A percentile compares a stretch with the other conserved stretches of the same genome.
phyloP scores from a whole-genome alignment of 2,329 filamentous ascomycete species.

The Leptographium procerum region DNA sequence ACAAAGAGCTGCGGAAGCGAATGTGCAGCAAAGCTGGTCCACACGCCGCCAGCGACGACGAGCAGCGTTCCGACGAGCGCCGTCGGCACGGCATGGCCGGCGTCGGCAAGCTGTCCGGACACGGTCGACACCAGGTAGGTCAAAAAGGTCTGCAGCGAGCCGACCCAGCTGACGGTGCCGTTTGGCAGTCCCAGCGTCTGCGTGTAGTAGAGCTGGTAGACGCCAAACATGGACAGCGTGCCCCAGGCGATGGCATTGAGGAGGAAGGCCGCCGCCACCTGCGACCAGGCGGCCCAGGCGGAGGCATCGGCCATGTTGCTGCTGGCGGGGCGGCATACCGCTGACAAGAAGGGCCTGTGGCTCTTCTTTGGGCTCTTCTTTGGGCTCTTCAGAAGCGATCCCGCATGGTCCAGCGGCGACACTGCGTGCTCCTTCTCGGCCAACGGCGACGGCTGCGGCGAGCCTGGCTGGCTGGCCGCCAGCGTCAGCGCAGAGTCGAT shows the following conservation, averaged over 20 bases:
- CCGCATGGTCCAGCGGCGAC: neutral
- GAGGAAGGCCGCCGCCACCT: conserved; percentile 35
- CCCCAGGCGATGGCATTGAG: conserved; percentile 41
- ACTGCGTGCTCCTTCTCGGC: neutral
- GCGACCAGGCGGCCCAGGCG: conserved; percentile 30
- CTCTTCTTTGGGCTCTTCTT: neutral
- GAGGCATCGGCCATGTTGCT: neutral
- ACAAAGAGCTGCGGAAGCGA: conserved; percentile 27
- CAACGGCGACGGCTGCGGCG: neutral
- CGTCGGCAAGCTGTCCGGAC: conserved; percentile 38
- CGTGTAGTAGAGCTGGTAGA: conserved; percentile 34
- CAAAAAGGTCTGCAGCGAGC: conserved; percentile 39
- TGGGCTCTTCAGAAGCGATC: neutral
- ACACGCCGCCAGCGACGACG: conserved; percentile 34
- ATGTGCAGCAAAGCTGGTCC: conserved; percentile 18
- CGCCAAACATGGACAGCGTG: conserved; percentile 35
- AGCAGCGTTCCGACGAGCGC: conserved; percentile 29
- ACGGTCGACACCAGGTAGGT: conserved; percentile 36
- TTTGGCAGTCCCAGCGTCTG: conserved; percentile 21
- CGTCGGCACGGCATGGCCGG: conserved; percentile 32
- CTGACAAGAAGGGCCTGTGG: no score
- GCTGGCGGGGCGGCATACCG: no score
- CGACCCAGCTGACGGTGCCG: conserved; percentile 35
- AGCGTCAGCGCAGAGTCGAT: neutral
- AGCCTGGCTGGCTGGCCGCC: neutral